Conservation (phyloP, 306 rosid genomes). For the Clitoria ternatea region DNA sequence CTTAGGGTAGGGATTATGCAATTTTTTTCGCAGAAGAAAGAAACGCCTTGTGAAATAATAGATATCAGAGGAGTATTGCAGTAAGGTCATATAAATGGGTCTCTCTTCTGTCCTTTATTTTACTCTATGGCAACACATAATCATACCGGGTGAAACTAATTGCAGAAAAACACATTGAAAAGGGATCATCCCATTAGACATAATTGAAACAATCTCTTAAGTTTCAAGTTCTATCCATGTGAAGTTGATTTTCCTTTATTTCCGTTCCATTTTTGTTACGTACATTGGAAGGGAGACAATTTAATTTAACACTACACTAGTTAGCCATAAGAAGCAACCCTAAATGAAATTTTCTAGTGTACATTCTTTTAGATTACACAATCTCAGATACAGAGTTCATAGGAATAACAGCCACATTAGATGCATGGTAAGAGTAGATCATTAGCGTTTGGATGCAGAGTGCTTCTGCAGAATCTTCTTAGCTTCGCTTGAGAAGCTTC, state of each 20-base stretch:
- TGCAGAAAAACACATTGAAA: not conserved
- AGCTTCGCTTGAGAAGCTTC: conserved; percentile 57
- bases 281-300: conserved; percentile 20
- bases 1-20: too few relatives aligned
- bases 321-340: conserved; percentile 8
- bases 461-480: conserved; percentile 35
- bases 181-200: not conserved
- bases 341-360: conserved; percentile 24
- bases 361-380: conserved; percentile 5
- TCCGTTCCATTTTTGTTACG: not conserved
- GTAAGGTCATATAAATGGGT: not conserved
- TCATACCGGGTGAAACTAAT: not conserved
- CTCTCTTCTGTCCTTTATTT: not conserved
- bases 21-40: too few relatives aligned
- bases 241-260: not conserved
- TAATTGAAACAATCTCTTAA: not conserved
- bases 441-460: conserved; percentile 4
- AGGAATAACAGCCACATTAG: not conserved
- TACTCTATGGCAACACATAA: too few relatives aligned
- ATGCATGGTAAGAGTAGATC: not conserved
- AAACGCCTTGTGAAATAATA: too few relatives aligned
- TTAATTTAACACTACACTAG: conserved; percentile 2
- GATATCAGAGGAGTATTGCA: too few relatives aligned
- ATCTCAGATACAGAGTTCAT: not conserved
- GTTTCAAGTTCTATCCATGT: too few relatives aligned